Evolutionary conservation across 768 basidiomycete genomes (phyloP).

Genomic region (Neoboletus brunneissimus): DNA sequence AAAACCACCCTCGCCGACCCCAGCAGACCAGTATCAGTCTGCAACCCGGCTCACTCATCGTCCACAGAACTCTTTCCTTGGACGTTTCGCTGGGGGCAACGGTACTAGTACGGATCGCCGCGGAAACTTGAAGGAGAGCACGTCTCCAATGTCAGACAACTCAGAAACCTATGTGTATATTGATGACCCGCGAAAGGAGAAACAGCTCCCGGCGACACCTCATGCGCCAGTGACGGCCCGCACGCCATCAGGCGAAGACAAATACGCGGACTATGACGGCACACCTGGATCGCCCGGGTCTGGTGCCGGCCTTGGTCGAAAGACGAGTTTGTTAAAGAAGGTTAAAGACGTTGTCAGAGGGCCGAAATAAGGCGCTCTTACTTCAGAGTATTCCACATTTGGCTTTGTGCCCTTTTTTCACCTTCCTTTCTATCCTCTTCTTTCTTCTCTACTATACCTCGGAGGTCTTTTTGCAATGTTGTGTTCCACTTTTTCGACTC

Average conservation of each 20-base stretch:
- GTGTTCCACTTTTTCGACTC: neutral
- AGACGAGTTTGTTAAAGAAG: conserved; percentile 78
- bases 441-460: conserved; percentile 6
- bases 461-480: conserved; percentile 7
- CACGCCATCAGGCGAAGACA: conserved; percentile 29
- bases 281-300: conserved; percentile 36
- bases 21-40: conserved; percentile 29
- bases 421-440: neutral
- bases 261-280: conserved; percentile 51
- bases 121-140: conserved; percentile 37
- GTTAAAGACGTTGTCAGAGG: conserved; percentile 71
- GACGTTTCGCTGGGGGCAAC: conserved; percentile 54
- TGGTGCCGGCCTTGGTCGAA: conserved; percentile 55
- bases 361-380: conserved; percentile 33
- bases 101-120: conserved; percentile 29
- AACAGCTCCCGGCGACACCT: conserved; percentile 51
- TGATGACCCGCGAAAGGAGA: conserved; percentile 48
- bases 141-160: conserved; percentile 30
- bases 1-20: conserved; percentile 45
- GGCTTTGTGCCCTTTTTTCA: conserved; percentile 4
- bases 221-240: conserved; percentile 23
- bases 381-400: conserved; percentile 8
- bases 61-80: conserved; percentile 72
- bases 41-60: conserved; percentile 61
- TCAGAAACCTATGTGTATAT: conserved; percentile 69